Evolutionary conservation across 108 stramenopile species (phyloP).

Genomic region (Pseudonitzschia multistriata): DNA sequence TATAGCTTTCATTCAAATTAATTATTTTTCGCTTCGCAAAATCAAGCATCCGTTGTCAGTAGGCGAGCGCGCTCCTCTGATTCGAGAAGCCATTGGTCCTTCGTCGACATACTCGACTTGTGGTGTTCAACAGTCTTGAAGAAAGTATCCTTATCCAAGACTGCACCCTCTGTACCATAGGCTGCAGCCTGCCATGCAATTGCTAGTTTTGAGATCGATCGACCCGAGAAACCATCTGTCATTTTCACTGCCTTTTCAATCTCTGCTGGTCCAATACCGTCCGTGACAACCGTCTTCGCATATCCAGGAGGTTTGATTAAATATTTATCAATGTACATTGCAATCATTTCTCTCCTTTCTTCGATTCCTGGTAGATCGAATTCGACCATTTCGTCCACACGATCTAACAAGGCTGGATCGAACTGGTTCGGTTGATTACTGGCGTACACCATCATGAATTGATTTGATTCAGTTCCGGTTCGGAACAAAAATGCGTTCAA

Average conservation of each 20-base stretch:
- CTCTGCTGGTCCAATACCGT: conserved; percentile 80
- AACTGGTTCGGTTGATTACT: conserved; percentile 98
- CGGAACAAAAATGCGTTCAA: conserved; percentile 98
- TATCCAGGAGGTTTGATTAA: conserved; percentile 81
- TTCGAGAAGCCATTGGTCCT: conserved; percentile 79
- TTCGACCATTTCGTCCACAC: conserved; percentile 99
- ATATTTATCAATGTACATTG: conserved; percentile 96
- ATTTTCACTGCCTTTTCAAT: conserved; percentile 80
- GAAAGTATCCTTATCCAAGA: conserved; percentile 76
- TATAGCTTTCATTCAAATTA: too few species aligned
- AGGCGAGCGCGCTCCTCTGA: conserved; percentile 64
- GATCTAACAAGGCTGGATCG: conserved; percentile 97
- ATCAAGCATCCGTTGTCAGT: conserved; percentile 59
- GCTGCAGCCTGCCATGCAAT: conserved; percentile 99
- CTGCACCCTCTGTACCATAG: conserved; percentile 90
- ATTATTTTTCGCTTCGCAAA: background rate
- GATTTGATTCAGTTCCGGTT: conserved; percentile 90
- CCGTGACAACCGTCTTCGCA: conserved; percentile 76
- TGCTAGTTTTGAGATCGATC: conserved; percentile 97
- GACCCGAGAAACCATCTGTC: conserved; percentile 95
- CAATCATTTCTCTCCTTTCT: conserved; percentile 92
- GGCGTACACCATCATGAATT: conserved; percentile 99
- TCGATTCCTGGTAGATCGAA: conserved; percentile 87
- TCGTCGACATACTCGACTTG: conserved; percentile 74
- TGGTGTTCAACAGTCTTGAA: conserved; percentile 83